These are phyloP conservation scores for Brettanomyces custersianus DNA, from an alignment of 805 yeast species.

Conservation along the genomic window DNA sequence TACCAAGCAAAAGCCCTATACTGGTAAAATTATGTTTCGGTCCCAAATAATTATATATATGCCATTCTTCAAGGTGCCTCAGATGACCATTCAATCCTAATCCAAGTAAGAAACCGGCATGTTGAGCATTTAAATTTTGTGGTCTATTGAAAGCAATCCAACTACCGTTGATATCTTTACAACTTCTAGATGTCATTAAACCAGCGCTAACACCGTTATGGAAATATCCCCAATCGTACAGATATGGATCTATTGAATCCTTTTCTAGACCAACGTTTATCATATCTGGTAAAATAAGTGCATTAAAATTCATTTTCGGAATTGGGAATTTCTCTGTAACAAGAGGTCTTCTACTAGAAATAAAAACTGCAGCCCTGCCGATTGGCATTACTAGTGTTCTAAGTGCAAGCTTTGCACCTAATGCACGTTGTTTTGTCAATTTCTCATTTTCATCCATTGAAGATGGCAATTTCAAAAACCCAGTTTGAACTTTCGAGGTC, in stretches of 20 bases:
- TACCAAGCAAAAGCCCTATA: constrained; percentile 80
- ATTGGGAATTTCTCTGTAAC: constrained; percentile 79
- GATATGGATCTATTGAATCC: constrained; percentile 38
- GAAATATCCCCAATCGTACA: constrained; percentile 75
- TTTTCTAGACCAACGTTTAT: constrained; percentile 54
- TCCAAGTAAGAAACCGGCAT: constrained; percentile 92
- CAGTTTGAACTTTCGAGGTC: constrained; percentile 56
- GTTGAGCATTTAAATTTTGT: constrained; percentile 59
- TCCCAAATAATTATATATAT: constrained; percentile 83
- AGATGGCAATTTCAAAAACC: constrained; percentile 29
- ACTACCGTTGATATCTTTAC: constrained; percentile 70
- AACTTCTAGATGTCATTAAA: constrained; percentile 53
- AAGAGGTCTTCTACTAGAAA: constrained; percentile 62
- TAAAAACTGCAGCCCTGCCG: constrained; percentile 70
- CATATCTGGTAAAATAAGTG: constrained; percentile 53
- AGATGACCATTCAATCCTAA: constrained; percentile 88
- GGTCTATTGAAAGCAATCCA: constrained; percentile 91
- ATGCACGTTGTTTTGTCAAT: constrained; percentile 41
- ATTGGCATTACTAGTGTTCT: constrained; percentile 70
- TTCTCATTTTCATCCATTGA: constrained; percentile 45
- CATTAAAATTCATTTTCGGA: constrained; percentile 63
- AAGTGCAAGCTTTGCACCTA: constrained; percentile 53
- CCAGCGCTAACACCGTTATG: constrained; percentile 92
- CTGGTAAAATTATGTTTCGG: constrained; percentile 82
- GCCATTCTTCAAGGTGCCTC: constrained; percentile 86